Evolutionary conservation across 2,329 filamentous ascomycete genomes (phyloP), one percentile per base, ranked within the genome.

Genomic region (Metarhizium brunneum): DNA sequence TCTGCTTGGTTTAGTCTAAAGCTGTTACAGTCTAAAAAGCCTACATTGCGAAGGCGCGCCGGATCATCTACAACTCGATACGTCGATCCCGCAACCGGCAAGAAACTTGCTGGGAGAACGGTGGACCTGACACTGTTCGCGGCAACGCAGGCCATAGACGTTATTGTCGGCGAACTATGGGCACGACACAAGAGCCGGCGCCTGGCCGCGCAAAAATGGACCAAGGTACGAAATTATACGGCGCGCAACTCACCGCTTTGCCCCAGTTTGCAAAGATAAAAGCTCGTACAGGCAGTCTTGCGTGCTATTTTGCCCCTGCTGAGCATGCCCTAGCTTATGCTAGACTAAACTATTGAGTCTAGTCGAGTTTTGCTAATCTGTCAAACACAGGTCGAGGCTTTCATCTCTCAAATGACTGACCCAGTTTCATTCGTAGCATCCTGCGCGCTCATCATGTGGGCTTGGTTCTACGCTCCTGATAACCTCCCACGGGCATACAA

Each of bases 91-190:
- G 51, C 49, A 29, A 14, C 56, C 3, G 62, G 58, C n/a, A 58
- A 58, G 55, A 65, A 61, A 54, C 62, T 68, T 58, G 87, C 85
- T 11, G 90, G 90, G 48, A 83, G 85, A 62, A 92, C 90, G 2
- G 78, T 95, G 58, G 90, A 95, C 66, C 76, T 95, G 36, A 92
- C 89, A 0, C 74, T 95, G n/a, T 92, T 94, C 66, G 83, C 87
- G 11, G 75, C 82, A 49, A 84, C 83, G 11, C 79, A 89, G 61
- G 90, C 90, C 48, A 65, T 88, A 11, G 89, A 94, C 68, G 81
- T 90, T 5, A 62, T 90, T 8, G 73, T 87, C 47, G 84, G 85
- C 54, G 79, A 84, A 59, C 64, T 84, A 29, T 92, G 88, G 86
- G 71, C 76, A 16, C 77, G 71, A 47, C 72, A 75, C 54, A 76